Base-by-base conservation (phyloP, 2,329 filamentous ascomycete genomes). In the Pyrenochaeta sp. region DNA sequence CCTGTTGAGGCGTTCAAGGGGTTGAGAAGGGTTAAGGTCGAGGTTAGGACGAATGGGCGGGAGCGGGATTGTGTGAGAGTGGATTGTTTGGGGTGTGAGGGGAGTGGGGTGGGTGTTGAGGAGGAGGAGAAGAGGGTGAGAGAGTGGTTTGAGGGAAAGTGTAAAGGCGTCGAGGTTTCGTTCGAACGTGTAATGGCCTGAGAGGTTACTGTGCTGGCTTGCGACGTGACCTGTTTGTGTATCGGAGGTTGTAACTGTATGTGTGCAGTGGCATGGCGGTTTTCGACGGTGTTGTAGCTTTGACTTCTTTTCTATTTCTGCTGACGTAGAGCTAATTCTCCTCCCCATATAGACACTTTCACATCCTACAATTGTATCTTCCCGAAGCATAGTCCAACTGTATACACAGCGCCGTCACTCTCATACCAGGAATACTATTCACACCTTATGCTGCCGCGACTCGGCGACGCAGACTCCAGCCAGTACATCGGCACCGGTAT, bases 401-500 rank as follows among this genome's bases (percentile, higher is more conserved):
- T 47, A 47, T 47, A 24, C 45, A 47, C 45, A 47, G 45, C 40
- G 22, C 28, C 45, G 45, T 36, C 45, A 22, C 30, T 47, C 45
- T 47, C 28, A 34, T 47, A 47, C 45, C 15, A 47, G n/a, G 5
- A 47, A 22, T 13, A 34, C n/a, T 47, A 34, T 36, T 36, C n/a
- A 47, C 45, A 24, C 45, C 28, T 36, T n/a, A 47, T 47, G 45
- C 28, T 32, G 45, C n/a, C 45, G 45, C 45, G 12, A 22, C 27
- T 22, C n/a, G 28, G 28, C 27, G 45, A 47, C 30, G n/a, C 45
- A 47, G 4, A 4, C 37, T 43, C 36, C 36, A 50, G 48, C 54
- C 40, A 54, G 53, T 43, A 51, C 44, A 37, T 50, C n/a, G 45
- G 54, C 54, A 58, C 47, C 37, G 56, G 55, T 47, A 61, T 58